These are phyloP conservation scores for Scedosporium apiospermum DNA, from an alignment of 2,329 filamentous ascomycete species.

Conservation along the genomic window DNA sequence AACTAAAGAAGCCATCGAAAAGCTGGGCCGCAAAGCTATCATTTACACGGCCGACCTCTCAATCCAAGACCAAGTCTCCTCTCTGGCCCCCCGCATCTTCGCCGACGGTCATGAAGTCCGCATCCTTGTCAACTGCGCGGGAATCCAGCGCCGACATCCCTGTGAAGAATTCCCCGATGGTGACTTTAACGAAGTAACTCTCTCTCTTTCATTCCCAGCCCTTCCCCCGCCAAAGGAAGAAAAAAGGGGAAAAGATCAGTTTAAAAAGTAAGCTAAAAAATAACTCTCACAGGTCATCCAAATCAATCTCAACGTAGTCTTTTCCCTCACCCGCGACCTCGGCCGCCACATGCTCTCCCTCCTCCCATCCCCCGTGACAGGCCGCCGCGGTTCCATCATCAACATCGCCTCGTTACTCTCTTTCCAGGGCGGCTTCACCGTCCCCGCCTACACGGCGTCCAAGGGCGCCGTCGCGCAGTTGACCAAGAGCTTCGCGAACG, in stretches of 20 bases:
- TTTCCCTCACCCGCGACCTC: constrained; percentile 66
- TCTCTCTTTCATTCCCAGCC: not conserved
- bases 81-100: constrained; percentile 51
- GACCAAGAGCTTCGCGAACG: constrained; percentile 77
- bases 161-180: constrained; percentile 64
- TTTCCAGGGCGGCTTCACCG: constrained; percentile 81
- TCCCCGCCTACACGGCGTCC: constrained; percentile 77
- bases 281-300: constrained; percentile 54
- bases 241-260: not conserved
- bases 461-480: constrained; percentile 81
- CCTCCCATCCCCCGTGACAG: constrained; percentile 32
- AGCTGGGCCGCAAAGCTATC: constrained; percentile 54
- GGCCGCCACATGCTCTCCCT: constrained; percentile 68
- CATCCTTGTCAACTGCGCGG: constrained; percentile 78
- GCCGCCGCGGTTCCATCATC: constrained; percentile 63
- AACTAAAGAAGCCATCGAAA: constrained; percentile 54
- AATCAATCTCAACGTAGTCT: constrained; percentile 78
- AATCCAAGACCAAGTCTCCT: constrained; percentile 47
- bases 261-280: not conserved
- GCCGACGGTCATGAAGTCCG: constrained; percentile 55
- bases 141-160: constrained; percentile 72
- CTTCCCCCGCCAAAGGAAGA: not conserved
- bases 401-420: constrained; percentile 75
- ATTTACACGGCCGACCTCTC: constrained; percentile 65
- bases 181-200: constrained; percentile 60